phyloP scores from a whole-genome alignment of 768 basidiomycete genomes.

The Podaxis pistillaris region DNA sequence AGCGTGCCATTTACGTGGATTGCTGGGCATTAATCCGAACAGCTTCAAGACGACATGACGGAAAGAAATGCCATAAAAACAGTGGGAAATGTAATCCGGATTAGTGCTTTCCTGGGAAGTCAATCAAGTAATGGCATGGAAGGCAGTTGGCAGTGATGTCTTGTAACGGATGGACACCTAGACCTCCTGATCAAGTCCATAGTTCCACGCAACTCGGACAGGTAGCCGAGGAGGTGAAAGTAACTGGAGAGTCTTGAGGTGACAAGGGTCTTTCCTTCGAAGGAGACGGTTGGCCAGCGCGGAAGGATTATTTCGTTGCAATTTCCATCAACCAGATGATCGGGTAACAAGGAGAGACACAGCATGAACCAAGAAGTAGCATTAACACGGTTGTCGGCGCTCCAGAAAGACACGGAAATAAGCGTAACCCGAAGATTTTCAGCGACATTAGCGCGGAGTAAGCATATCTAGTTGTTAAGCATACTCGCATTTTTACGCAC shows the following conservation, averaged over 20 bases:
- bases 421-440: conserved; percentile 1
- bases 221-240: conserved; percentile 8
- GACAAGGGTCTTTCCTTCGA: neutral
- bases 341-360: neutral
- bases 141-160: neutral
- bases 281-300: neutral
- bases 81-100: neutral
- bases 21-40: neutral
- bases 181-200: neutral
- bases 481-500: neutral
- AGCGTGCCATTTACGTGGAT: neutral
- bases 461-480: neutral
- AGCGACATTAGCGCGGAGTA: neutral
- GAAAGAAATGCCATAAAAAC: neutral
- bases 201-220: conserved; percentile 3
- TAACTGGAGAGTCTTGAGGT: too few species aligned
- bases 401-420: conserved; percentile 6
- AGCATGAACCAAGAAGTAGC: neutral
- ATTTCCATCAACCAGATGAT: neutral
- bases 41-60: neutral
- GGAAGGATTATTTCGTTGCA: neutral
- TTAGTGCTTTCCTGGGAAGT: neutral
- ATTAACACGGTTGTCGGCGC: conserved; percentile 7
- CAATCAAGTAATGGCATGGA: conserved; percentile 1
- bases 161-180: neutral